Conservation (phyloP, 805 yeast genomes). For the Lipomyces mesembrius region DNA sequence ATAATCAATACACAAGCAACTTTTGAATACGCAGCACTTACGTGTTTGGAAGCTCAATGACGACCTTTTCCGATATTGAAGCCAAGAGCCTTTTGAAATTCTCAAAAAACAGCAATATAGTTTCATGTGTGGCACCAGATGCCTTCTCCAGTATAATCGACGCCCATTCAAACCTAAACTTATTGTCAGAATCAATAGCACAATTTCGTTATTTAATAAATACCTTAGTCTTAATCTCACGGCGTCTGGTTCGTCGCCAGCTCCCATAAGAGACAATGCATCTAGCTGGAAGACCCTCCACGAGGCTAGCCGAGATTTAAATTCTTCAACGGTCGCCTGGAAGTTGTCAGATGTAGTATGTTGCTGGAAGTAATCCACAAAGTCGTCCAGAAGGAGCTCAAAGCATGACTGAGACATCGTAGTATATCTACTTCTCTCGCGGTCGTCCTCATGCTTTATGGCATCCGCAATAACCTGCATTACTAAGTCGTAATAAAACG, state of each 20-base stretch:
- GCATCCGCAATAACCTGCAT: slow-evolving; percentile 9
- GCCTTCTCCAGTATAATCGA: slow-evolving; percentile 53
- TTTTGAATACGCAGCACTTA: background rate
- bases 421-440: background rate
- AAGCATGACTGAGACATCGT: slow-evolving; percentile 31
- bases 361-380: slow-evolving; percentile 22
- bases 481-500: slow-evolving; percentile 20
- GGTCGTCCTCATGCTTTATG: slow-evolving; percentile 3
- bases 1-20: background rate
- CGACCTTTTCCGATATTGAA: background rate
- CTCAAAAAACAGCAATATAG: slow-evolving; percentile 40
- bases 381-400: slow-evolving; percentile 37
- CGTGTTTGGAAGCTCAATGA: slow-evolving; percentile 22
- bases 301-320: slow-evolving; percentile 10
- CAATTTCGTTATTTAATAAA: background rate
- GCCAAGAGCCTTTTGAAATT: slow-evolving; percentile 25
- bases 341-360: slow-evolving; percentile 11
- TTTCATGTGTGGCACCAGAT: slow-evolving; percentile 47
- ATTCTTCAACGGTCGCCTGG: background rate
- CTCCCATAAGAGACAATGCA: slow-evolving; percentile 3
- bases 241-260: background rate
- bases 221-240: slow-evolving; percentile 1
- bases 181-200: background rate
- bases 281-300: slow-evolving; percentile 20
- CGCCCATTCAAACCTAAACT: slow-evolving; percentile 54